Percentiles rank a stretch among this genome's conserved stretches.
phyloP scores from a whole-genome alignment of 148 eudicot species.

The Rhododendron vialii region DNA sequence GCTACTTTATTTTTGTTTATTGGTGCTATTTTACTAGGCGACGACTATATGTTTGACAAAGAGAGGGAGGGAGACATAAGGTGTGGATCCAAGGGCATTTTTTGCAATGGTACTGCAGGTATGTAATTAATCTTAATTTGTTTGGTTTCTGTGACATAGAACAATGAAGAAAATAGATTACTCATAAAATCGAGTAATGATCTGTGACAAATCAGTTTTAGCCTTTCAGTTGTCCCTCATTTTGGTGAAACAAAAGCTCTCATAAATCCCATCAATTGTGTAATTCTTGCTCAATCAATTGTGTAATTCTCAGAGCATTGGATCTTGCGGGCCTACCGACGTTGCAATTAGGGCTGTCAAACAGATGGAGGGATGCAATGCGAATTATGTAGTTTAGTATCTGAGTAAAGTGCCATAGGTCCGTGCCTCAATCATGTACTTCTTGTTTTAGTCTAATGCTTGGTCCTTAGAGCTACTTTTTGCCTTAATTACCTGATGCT shows the following conservation, averaged over 20 bases:
- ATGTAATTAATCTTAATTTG: neutral
- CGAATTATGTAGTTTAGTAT: neutral
- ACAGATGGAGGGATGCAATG: neutral
- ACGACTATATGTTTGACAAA: neutral
- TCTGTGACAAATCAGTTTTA: no score
- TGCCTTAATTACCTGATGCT: no score
- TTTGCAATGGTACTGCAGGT: neutral
- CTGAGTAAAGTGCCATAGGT: neutral
- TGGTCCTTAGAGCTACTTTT: neutral
- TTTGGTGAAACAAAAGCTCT: neutral
- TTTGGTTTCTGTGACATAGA: neutral
- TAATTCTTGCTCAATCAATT: no score
- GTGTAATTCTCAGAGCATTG: no score
- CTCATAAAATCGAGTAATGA: neutral
- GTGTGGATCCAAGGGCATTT: neutral
- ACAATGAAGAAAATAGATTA: neutral
- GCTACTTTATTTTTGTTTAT: no score
- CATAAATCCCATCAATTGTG: neutral
- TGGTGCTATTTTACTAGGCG: neutral
- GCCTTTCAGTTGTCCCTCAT: neutral
- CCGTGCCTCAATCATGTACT: neutral
- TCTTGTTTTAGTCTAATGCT: neutral
- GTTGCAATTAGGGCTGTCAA: no score
- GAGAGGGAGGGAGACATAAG: neutral
- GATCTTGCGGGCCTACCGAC: no score